phyloP scores from a whole-genome alignment of 176 grass and related monocot genomes.

The Cymbopogon citratus region DNA sequence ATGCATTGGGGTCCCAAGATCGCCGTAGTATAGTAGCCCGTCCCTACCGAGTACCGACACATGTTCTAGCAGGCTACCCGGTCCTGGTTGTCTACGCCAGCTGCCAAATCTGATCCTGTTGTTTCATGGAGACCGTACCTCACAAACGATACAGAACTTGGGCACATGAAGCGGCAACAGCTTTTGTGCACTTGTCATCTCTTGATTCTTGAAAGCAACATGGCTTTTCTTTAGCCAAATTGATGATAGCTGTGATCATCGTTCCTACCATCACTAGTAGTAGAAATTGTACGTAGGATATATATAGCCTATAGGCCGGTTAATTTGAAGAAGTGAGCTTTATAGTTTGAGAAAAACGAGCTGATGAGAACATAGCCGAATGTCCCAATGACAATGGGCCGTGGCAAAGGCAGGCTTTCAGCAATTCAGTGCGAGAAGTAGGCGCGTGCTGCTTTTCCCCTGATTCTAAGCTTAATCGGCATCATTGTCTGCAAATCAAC shows the following conservation, averaged over 20 bases:
- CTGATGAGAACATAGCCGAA: not conserved
- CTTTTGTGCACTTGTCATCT: not conserved
- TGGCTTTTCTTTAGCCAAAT: not conserved
- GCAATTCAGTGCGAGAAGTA: not conserved
- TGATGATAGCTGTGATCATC: not conserved
- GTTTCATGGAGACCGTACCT: not conserved
- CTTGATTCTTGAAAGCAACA: not conserved
- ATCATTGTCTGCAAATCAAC: not conserved
- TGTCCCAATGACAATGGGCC: not conserved
- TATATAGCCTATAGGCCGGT: not conserved
- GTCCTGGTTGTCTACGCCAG: not conserved
- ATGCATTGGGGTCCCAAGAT: no score
- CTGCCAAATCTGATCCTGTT: conserved; percentile 15
- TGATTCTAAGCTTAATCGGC: not conserved
- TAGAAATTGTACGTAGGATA: not conserved
- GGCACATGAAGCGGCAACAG: not conserved
- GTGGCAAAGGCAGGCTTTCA: not conserved
- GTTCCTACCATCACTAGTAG: not conserved
- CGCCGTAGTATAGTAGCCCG: not conserved
- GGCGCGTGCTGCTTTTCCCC: conserved; percentile 3
- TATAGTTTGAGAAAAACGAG: not conserved
- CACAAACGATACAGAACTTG: not conserved
- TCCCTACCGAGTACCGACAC: not conserved
- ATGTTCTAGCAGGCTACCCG: no score
- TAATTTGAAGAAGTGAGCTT: not conserved